Percentiles rank a stretch among this genome's conserved stretches.
phyloP scores from a whole-genome alignment of 768 basidiomycete genomes.

The Pulveroboletus frians region DNA sequence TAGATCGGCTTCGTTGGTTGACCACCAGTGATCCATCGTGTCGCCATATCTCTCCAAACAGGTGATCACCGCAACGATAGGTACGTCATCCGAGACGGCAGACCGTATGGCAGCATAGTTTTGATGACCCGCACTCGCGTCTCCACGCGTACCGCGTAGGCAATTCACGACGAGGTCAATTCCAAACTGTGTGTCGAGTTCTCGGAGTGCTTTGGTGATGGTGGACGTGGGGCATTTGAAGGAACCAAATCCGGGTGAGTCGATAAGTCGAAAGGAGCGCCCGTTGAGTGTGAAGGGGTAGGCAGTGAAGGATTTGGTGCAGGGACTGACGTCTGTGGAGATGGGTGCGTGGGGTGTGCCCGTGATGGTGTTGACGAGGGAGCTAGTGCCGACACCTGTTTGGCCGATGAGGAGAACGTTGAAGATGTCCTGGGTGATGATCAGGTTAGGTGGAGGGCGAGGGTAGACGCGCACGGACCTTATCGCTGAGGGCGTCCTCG shows the following conservation, averaged over 20 bases:
- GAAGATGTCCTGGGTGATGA: constrained; percentile 20
- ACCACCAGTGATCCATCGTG: constrained; percentile 39
- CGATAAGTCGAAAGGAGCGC: constrained; percentile 27
- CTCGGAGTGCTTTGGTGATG: constrained; percentile 25
- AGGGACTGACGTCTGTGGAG: constrained; percentile 28
- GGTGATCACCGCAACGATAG: constrained; percentile 28
- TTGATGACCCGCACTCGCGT: constrained; percentile 26
- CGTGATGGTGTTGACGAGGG: constrained; percentile 37
- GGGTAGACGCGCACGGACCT: constrained; percentile 10
- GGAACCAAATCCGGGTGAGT: constrained; percentile 27
- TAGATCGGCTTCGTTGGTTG: constrained; percentile 31
- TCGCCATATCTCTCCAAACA: constrained; percentile 29
- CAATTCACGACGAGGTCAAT: constrained; percentile 28
- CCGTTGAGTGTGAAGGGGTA: constrained; percentile 25
- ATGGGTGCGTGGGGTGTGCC: constrained; percentile 13
- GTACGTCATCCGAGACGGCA: constrained; percentile 29
- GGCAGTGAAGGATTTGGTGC: constrained; percentile 21
- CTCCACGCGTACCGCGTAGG: constrained; percentile 24
- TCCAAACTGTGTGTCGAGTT: constrained; percentile 25
- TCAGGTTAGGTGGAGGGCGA: not conserved
- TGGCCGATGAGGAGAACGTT: constrained; percentile 30
- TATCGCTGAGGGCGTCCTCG: constrained; percentile 22
- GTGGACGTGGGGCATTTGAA: constrained; percentile 23
- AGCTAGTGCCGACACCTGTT: constrained; percentile 35
- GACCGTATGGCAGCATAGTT: constrained; percentile 26